Evolutionary conservation across 2,329 filamentous ascomycete species (phyloP).

Genomic region (Akanthomyces dipterigenus): DNA sequence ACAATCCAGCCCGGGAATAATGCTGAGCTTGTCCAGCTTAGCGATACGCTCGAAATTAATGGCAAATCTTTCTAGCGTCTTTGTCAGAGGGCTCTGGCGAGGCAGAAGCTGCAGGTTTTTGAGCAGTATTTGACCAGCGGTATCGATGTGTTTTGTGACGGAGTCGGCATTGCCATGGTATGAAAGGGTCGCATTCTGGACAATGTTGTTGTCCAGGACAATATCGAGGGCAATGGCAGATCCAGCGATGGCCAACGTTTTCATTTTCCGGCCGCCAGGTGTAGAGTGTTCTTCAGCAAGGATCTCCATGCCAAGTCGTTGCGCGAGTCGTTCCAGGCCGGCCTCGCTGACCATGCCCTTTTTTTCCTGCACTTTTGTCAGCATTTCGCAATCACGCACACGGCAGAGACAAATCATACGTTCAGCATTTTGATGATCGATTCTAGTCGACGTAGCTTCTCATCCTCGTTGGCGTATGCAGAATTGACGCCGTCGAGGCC

Average conservation of each 20-base stretch:
- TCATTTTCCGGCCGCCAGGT: conserved; percentile 41
- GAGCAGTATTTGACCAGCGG: conserved; percentile 59
- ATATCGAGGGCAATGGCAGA: conserved; percentile 56
- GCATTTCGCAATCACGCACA: background rate
- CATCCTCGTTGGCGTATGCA: conserved; percentile 43
- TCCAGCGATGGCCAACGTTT: conserved; percentile 55
- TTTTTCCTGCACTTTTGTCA: conserved; percentile 27
- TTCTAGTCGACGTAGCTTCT: conserved; percentile 48
- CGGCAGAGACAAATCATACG: conserved; percentile 27
- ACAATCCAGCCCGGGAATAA: conserved; percentile 62
- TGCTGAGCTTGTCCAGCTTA: conserved; percentile 64
- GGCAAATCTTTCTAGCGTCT: conserved; percentile 63
- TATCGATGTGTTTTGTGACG: conserved; percentile 52
- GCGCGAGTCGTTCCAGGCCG: conserved; percentile 64
- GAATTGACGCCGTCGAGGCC: conserved; percentile 35
- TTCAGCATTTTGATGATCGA: conserved; percentile 42
- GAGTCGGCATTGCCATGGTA: conserved; percentile 54
- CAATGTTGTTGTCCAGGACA: conserved; percentile 53
- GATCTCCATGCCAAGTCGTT: conserved; percentile 58
- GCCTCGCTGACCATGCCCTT: conserved; percentile 66
- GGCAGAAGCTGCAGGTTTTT: conserved; percentile 55
- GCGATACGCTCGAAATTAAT: conserved; percentile 65
- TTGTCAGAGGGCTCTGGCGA: conserved; percentile 59
- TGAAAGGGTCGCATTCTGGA: conserved; percentile 54
- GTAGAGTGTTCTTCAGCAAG: conserved; percentile 50